Conservation (phyloP, 2,329 filamentous ascomycete species). For the Camptophora hylomeconis region DNA sequence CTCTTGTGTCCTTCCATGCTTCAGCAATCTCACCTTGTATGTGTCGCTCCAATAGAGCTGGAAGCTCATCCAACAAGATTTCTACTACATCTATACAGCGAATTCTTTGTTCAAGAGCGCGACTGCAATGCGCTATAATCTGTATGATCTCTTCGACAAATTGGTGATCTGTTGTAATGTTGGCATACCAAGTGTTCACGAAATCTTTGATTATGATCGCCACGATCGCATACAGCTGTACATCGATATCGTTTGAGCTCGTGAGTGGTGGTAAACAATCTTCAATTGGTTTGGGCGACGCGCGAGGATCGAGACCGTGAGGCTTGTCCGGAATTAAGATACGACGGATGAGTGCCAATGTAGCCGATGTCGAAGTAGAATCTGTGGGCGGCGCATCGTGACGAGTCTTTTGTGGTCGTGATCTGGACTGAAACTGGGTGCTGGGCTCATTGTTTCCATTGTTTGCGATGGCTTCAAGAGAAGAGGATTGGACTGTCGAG, state of each 20-base stretch:
- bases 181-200: conserved; percentile 83
- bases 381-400: conserved; percentile 21
- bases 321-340: conserved; percentile 59
- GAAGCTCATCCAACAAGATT: conserved; percentile 75
- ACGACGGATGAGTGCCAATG: conserved; percentile 65
- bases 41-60: conserved; percentile 67
- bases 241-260: conserved; percentile 83
- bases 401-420: conserved; percentile 17
- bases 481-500: conserved; percentile 23
- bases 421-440: too few relatives aligned
- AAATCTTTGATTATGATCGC: conserved; percentile 83
- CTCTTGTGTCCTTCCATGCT: conserved; percentile 1
- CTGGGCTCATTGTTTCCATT: too few relatives aligned
- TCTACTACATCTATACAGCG: conserved; percentile 71
- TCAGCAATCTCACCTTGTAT: conserved; percentile 62
- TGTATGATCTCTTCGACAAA: conserved; percentile 82
- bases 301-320: conserved; percentile 37
- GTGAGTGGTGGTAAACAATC: conserved; percentile 81
- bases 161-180: conserved; percentile 77
- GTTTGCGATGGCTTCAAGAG: too few relatives aligned
- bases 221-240: conserved; percentile 85
- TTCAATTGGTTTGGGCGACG: conserved; percentile 55
- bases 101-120: conserved; percentile 74
- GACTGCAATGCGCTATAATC: conserved; percentile 82
- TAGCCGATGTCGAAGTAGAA: conserved; percentile 64